A percentile compares a stretch with the other conserved stretches of the same genome.
Conservation (phyloP, 1,284 basidiomycete species). For the Rhodotorula mucilaginosa region DNA sequence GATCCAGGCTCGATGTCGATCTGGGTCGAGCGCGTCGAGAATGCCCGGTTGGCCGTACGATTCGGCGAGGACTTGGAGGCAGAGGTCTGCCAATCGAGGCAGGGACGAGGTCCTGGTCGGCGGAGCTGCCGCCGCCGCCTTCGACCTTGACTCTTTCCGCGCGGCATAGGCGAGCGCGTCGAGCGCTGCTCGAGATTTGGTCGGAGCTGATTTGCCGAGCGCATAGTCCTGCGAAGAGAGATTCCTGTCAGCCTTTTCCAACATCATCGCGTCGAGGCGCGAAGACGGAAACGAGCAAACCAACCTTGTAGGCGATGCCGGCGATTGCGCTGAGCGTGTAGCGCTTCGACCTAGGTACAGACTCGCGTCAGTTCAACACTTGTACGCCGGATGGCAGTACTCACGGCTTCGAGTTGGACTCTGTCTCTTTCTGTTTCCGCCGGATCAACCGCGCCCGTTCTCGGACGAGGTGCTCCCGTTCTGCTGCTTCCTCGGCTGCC, state of each 20-base stretch:
- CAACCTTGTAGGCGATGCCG: conserved; percentile 19
- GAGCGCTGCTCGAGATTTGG: conserved; percentile 9
- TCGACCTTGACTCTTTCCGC: no score
- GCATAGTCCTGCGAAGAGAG: conserved; percentile 16
- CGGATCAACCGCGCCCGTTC: neutral
- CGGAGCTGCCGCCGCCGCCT: neutral
- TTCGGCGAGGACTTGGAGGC: conserved; percentile 16
- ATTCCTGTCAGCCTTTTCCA: no score
- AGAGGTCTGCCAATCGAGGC: conserved; percentile 10
- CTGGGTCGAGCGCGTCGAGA: conserved; percentile 14
- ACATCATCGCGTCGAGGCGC: conserved; percentile 3
- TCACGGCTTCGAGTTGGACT: neutral
- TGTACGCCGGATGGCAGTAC: neutral
- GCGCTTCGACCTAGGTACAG: neutral
- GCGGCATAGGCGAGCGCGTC: conserved; percentile 14
- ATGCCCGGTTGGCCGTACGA: conserved; percentile 13
- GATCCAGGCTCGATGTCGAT: neutral
- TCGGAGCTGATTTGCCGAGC: conserved; percentile 8
- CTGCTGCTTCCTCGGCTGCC: neutral
- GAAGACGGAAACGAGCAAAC: neutral
- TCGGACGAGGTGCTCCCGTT: neutral
- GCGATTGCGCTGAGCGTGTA: conserved; percentile 7
- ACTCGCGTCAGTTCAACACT: neutral
- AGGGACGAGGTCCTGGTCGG: neutral
- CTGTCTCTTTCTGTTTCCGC: neutral